Evolutionary conservation across 2,329 filamentous ascomycete genomes (phyloP).

Genomic region (Trichoderma gracile): DNA sequence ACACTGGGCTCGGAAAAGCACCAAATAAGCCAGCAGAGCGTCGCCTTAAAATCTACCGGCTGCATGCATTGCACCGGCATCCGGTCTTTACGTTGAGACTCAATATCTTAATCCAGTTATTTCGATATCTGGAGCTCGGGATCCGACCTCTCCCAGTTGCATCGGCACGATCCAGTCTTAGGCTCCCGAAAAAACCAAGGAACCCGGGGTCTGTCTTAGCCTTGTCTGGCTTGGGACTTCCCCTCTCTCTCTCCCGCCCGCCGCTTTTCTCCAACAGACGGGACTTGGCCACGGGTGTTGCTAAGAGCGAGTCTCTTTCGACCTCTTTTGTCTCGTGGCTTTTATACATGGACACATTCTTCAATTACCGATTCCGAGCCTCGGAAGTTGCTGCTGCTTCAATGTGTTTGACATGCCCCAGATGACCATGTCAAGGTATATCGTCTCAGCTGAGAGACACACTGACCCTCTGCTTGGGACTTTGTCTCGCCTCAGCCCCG

Average conservation of each 20-base stretch:
- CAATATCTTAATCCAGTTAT: not conserved
- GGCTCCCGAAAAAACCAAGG: not conserved
- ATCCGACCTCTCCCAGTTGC: not conserved
- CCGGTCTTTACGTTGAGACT: too few species aligned
- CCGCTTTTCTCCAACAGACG: not conserved
- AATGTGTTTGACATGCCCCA: too few species aligned
- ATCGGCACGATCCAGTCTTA: too few species aligned
- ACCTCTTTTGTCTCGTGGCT: not conserved
- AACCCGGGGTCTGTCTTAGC: constrained; percentile 7
- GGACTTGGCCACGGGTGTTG: constrained; percentile 17
- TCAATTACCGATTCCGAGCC: constrained; percentile 8
- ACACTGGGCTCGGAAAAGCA: not conserved
- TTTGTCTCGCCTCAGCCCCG: not conserved
- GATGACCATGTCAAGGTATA: too few species aligned
- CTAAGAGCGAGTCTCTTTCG: not conserved
- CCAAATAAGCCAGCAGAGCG: too few species aligned
- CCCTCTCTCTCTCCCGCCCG: not conserved
- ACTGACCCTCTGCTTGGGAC: not conserved
- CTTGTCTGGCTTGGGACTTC: not conserved
- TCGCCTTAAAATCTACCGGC: too few species aligned
- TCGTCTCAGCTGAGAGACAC: too few species aligned
- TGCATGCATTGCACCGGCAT: too few species aligned
- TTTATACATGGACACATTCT: not conserved
- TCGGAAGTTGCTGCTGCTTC: not conserved
- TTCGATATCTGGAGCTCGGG: constrained; percentile 7